Evolutionary conservation across 352 stramenopile species (phyloP).

Genomic region (Globisporangium nunn): DNA sequence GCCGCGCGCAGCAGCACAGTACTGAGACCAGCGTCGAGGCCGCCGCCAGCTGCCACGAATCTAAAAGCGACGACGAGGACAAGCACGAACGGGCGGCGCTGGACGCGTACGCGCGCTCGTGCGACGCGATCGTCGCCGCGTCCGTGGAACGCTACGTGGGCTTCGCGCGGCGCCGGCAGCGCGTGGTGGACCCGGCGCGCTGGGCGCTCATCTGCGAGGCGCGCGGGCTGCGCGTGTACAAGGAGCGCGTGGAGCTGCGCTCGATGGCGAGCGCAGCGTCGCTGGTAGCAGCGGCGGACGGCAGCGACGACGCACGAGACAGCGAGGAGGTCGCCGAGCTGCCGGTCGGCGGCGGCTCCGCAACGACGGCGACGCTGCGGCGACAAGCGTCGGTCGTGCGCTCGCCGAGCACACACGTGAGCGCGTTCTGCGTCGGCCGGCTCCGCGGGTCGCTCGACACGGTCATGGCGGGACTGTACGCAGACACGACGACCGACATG

Average conservation of each 20-base stretch:
- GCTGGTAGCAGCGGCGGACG: background rate
- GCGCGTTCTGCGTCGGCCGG: conserved; percentile 44
- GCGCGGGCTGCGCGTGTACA: conserved; percentile 45
- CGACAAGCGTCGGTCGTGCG: conserved; percentile 11
- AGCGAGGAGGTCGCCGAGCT: conserved; percentile 11
- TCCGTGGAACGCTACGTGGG: conserved; percentile 42
- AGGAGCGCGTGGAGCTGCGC: conserved; percentile 33
- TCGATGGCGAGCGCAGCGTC: conserved; percentile 7
- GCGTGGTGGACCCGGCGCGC: conserved; percentile 26
- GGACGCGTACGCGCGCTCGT: conserved; percentile 31
- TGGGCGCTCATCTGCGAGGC: conserved; percentile 35
- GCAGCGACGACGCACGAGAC: background rate
- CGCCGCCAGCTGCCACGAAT: background rate
- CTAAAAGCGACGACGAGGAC: background rate
- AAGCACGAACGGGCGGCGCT: conserved; percentile 14
- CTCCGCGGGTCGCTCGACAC: conserved; percentile 36
- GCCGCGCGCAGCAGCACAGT: background rate
- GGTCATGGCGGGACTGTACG: conserved; percentile 46
- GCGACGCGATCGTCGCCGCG: conserved; percentile 47
- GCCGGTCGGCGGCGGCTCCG: background rate
- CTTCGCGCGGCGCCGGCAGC: conserved; percentile 30
- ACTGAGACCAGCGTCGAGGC: background rate
- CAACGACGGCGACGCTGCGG: background rate
- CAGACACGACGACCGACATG: conserved; percentile 29
- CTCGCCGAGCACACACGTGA: conserved; percentile 31